These are phyloP conservation scores for Aspergillus costaricaensis DNA, from an alignment of 2,329 filamentous ascomycete genomes.

Conservation along the genomic window DNA sequence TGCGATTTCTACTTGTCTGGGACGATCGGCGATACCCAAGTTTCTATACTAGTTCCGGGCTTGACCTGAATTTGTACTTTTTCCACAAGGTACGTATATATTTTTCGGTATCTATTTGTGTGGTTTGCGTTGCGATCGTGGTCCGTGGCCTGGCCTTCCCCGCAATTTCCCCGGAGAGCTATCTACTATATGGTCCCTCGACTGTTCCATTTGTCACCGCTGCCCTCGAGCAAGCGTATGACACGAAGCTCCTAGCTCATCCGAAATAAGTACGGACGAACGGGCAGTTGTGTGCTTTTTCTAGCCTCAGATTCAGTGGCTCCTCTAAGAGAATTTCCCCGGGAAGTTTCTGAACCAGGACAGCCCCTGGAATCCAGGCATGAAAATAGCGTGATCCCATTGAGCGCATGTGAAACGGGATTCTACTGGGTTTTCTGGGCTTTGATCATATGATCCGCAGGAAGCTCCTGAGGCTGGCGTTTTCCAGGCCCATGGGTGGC, in stretches of 20 bases:
- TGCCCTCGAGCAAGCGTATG: too few species aligned
- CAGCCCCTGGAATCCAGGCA: not conserved
- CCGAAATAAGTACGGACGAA: not conserved
- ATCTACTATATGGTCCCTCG: not conserved
- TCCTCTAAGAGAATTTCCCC: not conserved
- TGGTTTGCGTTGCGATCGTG: not conserved
- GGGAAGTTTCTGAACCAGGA: not conserved
- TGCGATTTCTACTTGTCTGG: constrained; percentile 20
- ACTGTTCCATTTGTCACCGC: not conserved
- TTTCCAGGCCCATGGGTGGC: constrained; percentile 1
- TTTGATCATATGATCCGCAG: constrained; percentile 3
- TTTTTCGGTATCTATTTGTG: not conserved
- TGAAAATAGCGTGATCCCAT: not conserved
- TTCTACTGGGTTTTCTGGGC: not conserved
- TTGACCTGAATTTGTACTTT: constrained; percentile 19
- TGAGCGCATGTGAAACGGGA: not conserved
- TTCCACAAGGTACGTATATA: constrained; percentile 21
- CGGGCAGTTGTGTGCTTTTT: not conserved
- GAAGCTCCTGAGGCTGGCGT: not conserved
- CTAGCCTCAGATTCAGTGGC: not conserved
- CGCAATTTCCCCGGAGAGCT: constrained; percentile 1
- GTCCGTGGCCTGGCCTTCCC: not conserved
- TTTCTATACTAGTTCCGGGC: constrained; percentile 16
- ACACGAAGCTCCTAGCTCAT: not conserved
- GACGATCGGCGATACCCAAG: constrained; percentile 16